Base-by-base conservation (phyloP, 1,284 basidiomycete species). In the Puccinia triticina region DNA sequence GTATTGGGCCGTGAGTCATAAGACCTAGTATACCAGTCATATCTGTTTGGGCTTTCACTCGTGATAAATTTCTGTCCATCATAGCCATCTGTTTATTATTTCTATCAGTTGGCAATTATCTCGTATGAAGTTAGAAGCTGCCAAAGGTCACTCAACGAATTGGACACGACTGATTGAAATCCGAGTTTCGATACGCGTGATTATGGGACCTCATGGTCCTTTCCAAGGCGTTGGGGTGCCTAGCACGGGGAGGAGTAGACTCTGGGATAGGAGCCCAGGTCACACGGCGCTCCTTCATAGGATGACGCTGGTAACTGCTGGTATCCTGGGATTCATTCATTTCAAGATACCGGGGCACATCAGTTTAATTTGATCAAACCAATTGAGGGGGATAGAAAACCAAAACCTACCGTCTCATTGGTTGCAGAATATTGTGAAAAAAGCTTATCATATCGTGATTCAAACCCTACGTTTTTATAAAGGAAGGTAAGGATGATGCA, bases 201-300 rank as follows among this genome's bases (percentile, higher is more conserved):
- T 43, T 16, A n/a, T 48, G n/a, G 5, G 46, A n/a, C 26, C n/a
- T 29, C 26, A 2, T 12, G 29, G 43, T 71, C 50, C 46, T 69
- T 69, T 48, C 67, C 34, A 46, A 46, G 69, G n/a, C 29, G 43
- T 26, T 53, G 16, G 43, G 14, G n/a, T 50, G 12, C 23, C 43
- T 29, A 50, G 26, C 26, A 18, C 46, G 43, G 40, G 43, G 1
- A 50, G 43, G 21, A 23, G 1, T 5, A 71, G 23, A 29, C 43
- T 71, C 69, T 16, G n/a, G 43, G 26, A 71, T 61, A 18, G 59
- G 69, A 29, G 43, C 69, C 69, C 69, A 71, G 21, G 34, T 71
- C 43, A 71, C 69, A 18, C 29, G 69, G 12, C 69, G 69, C 46
- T 53, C 69, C 21, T 71, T 71, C 12, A 48, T 43, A 34, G 69